Evolutionary conservation across 257 asterid species (phyloP).

Genomic region (Jacaranda mimosifolia): DNA sequence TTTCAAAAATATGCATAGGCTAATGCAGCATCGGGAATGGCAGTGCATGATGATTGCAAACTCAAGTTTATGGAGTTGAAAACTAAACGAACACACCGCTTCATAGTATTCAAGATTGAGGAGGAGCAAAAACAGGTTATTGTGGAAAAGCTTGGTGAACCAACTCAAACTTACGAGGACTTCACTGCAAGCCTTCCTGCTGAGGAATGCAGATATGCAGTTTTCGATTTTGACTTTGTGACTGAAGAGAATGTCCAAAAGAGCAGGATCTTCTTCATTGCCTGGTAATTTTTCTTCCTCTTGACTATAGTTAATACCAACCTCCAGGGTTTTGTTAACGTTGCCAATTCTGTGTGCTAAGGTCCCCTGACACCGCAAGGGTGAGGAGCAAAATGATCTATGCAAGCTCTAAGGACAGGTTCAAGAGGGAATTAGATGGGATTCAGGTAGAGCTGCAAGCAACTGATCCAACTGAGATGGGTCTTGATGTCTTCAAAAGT

Average conservation of each 20-base stretch:
- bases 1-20: slow-evolving; percentile 33
- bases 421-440: slow-evolving; percentile 63
- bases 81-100: slow-evolving; percentile 50
- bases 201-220: slow-evolving; percentile 54
- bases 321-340: neutral
- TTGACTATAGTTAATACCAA: neutral
- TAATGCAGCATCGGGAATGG: slow-evolving; percentile 57
- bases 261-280: slow-evolving; percentile 56
- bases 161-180: slow-evolving; percentile 48
- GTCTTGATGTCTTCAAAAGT: slow-evolving; percentile 55
- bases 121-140: slow-evolving; percentile 55
- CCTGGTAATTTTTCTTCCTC: slow-evolving; percentile 41
- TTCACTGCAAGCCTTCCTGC: slow-evolving; percentile 51
- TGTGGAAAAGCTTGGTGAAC: slow-evolving; percentile 55
- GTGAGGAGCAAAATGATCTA: slow-evolving; percentile 66
- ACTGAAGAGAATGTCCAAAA: slow-evolving; percentile 51
- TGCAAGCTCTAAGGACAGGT: slow-evolving; percentile 61
- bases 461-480: slow-evolving; percentile 62
- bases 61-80: slow-evolving; percentile 56
- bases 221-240: slow-evolving; percentile 49
- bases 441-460: slow-evolving; percentile 63
- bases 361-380: slow-evolving; percentile 60
- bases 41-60: slow-evolving; percentile 58
- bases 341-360: slow-evolving; percentile 22
- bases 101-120: slow-evolving; percentile 55